A percentile compares a stretch with the other conserved stretches of the same genome.
These are phyloP conservation scores for Arabidopsis suecica DNA, from an alignment of 345 rosid species.

Conservation along the genomic window DNA sequence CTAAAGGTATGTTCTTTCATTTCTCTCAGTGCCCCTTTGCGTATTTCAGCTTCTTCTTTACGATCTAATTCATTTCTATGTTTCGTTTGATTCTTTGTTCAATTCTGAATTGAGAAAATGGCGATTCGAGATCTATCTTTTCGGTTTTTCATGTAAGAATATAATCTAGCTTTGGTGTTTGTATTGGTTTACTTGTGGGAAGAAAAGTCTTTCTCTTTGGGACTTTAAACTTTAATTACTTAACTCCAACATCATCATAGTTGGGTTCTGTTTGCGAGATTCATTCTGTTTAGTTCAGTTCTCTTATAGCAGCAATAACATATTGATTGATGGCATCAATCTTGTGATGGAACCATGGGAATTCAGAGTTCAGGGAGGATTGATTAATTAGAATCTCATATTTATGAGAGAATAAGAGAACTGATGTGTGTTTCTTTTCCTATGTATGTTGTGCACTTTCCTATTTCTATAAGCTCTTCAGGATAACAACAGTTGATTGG, in stretches of 20 bases:
- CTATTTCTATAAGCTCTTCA: too few species aligned
- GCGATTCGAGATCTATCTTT: conserved; percentile 31
- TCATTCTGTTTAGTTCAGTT: neutral
- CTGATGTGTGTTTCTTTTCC: too few species aligned
- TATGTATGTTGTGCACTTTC: too few species aligned
- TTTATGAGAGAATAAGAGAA: too few species aligned
- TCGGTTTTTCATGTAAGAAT: neutral
- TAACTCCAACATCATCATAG: too few species aligned
- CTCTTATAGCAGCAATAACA: too few species aligned
- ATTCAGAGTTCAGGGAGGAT: too few species aligned
- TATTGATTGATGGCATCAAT: neutral
- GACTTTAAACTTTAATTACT: neutral
- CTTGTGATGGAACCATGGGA: neutral
- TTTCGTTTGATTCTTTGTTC: neutral
- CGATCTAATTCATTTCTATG: neutral
- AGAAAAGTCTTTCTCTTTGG: neutral
- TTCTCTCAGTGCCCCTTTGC: conserved; percentile 18
- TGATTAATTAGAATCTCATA: too few species aligned
- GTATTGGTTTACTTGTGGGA: neutral
- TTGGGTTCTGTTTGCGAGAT: neutral
- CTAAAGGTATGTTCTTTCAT: conserved; percentile 26
- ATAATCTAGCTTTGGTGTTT: neutral
- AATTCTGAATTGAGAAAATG: conserved; percentile 31
- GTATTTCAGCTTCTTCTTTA: neutral
- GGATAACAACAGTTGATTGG: too few species aligned